Conservation (phyloP, 345 rosid species). For the Balakata baccata region DNA sequence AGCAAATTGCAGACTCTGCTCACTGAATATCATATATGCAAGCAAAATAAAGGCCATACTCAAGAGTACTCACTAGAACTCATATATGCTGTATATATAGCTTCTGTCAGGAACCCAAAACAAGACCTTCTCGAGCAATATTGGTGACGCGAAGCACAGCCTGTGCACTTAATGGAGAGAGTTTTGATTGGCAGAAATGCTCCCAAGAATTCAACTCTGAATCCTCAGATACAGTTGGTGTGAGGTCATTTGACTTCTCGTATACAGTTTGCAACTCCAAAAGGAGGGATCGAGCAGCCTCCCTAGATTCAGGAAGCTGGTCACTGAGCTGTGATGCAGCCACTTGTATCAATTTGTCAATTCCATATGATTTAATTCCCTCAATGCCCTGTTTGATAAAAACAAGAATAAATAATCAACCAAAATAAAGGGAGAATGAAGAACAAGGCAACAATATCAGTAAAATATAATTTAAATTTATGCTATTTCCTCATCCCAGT, state of each 20-base stretch:
- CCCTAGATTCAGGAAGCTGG: conserved; percentile 93
- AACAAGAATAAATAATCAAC: conserved; percentile 6
- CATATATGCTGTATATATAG: not conserved
- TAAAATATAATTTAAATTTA: not conserved
- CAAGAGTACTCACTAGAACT: conserved; percentile 25
- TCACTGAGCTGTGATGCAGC: conserved; percentile 91
- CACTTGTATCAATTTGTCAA: conserved; percentile 70
- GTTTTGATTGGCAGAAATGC: conserved; percentile 73
- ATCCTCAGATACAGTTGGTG: conserved; percentile 35
- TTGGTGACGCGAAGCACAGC: conserved; percentile 90
- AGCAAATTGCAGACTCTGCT: conserved; percentile 22
- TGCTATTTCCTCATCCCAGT: not conserved
- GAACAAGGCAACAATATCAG: not conserved
- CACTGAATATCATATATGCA: conserved; percentile 24
- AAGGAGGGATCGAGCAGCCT: conserved; percentile 83
- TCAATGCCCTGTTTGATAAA: conserved; percentile 60
- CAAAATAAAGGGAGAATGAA: not conserved
- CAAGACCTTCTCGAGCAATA: conserved; percentile 51
- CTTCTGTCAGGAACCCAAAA: conserved; percentile 47
- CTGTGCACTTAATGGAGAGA: conserved; percentile 75
- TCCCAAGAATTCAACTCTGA: conserved; percentile 68
- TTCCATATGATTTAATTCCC: conserved; percentile 78
- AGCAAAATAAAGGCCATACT: conserved; percentile 15
- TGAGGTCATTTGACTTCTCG: conserved; percentile 44
- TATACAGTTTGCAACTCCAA: conserved; percentile 72